phyloP scores from a whole-genome alignment of 2,329 filamentous ascomycete species.

The Chalara sp. region DNA sequence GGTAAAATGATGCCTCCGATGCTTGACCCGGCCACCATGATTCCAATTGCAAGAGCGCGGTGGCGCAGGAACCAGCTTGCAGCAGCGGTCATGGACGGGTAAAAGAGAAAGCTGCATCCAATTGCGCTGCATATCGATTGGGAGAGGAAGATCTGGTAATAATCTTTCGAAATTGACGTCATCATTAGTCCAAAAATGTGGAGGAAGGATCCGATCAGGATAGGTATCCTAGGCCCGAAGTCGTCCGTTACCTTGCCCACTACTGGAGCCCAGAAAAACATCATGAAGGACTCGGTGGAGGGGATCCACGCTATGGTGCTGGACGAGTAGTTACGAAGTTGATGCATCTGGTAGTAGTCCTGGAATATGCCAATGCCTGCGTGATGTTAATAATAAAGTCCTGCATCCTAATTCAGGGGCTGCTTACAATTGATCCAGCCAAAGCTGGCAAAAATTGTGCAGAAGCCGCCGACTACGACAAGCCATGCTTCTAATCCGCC shows the following conservation, averaged over 20 bases:
- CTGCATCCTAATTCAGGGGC: background rate
- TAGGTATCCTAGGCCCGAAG: constrained; percentile 51
- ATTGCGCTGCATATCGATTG: constrained; percentile 24
- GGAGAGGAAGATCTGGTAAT: constrained; percentile 44
- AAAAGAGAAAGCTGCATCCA: background rate
- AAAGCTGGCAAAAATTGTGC: constrained; percentile 37
- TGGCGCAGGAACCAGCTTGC: background rate
- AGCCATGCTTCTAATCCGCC: constrained; percentile 50
- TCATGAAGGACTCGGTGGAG: constrained; percentile 45
- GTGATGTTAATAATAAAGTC: constrained; percentile 8
- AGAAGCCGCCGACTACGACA: constrained; percentile 40
- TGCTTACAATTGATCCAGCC: constrained; percentile 36
- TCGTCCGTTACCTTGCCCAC: constrained; percentile 52
- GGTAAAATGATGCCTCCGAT: constrained; percentile 51
- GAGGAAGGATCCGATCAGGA: constrained; percentile 48
- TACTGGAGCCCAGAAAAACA: constrained; percentile 36
- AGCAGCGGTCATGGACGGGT: background rate
- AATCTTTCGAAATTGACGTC: constrained; percentile 54
- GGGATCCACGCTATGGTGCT: constrained; percentile 54
- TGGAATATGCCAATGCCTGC: constrained; percentile 33
- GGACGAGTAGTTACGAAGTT: constrained; percentile 39
- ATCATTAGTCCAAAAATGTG: constrained; percentile 22
- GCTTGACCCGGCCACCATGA: constrained; percentile 36
- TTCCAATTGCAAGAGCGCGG: background rate
- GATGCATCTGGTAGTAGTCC: constrained; percentile 42